These are phyloP conservation scores for Pythium aristosporum DNA, from an alignment of 352 stramenopile species.

Conservation along the genomic window DNA sequence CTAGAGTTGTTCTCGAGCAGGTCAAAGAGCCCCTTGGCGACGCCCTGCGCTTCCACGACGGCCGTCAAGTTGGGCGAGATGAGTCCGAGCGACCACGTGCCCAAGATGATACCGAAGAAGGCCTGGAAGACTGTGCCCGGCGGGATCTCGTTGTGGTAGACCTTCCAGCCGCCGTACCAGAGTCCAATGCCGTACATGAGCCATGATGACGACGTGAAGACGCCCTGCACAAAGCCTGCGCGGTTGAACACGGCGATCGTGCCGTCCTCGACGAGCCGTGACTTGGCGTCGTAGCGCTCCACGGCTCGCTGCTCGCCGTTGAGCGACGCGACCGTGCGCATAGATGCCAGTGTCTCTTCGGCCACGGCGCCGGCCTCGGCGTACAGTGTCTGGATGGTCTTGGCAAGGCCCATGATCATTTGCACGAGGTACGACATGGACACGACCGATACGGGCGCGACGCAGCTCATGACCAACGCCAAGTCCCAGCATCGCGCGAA, in stretches of 20 bases:
- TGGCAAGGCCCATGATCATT: slow-evolving; percentile 26
- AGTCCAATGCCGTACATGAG: slow-evolving; percentile 28
- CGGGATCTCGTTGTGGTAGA: slow-evolving; percentile 25
- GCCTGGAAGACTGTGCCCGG: slow-evolving; percentile 31
- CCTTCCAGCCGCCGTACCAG: slow-evolving; percentile 34
- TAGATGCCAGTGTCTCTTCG: slow-evolving; percentile 36
- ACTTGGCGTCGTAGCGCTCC: slow-evolving; percentile 28
- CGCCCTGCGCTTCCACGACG: slow-evolving; percentile 27
- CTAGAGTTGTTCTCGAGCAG: slow-evolving; percentile 35
- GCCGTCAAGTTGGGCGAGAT: slow-evolving; percentile 35
- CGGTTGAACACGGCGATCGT: slow-evolving; percentile 33
- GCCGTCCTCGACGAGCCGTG: slow-evolving; percentile 25
- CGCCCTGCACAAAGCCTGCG: slow-evolving; percentile 23
- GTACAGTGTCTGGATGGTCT: slow-evolving; percentile 28
- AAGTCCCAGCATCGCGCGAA: slow-evolving; percentile 36
- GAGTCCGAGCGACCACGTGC: slow-evolving; percentile 32
- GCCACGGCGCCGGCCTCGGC: slow-evolving; percentile 35
- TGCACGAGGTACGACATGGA: slow-evolving; percentile 32
- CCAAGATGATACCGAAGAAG: slow-evolving; percentile 38
- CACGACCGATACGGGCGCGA: slow-evolving; percentile 33
- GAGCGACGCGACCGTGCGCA: slow-evolving; percentile 36
- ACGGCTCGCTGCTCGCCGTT: slow-evolving; percentile 32
- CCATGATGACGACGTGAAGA: slow-evolving; percentile 32
- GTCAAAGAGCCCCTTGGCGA: slow-evolving; percentile 29
- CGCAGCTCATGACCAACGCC: slow-evolving; percentile 34